These are phyloP conservation scores for Kockiozyma suomiensis DNA, from an alignment of 805 yeast genomes.

Conservation along the genomic window DNA sequence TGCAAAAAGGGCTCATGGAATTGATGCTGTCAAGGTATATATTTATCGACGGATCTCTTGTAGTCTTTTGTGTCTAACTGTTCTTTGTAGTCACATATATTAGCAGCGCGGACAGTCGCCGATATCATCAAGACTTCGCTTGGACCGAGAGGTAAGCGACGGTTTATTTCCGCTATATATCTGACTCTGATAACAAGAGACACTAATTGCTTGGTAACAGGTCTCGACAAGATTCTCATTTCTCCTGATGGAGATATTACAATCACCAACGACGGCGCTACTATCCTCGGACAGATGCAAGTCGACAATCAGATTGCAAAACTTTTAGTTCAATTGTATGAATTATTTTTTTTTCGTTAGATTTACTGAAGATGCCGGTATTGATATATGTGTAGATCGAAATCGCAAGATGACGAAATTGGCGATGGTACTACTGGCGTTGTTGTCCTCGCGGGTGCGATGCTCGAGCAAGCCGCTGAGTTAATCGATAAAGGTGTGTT, in stretches of 20 bases:
- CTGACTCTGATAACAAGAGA: background rate
- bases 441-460: slow-evolving; percentile 92
- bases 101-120: slow-evolving; percentile 94
- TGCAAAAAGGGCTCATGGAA: slow-evolving; percentile 62
- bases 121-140: slow-evolving; percentile 87
- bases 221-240: slow-evolving; percentile 93
- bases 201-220: slow-evolving; percentile 2
- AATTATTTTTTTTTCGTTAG: too few species aligned
- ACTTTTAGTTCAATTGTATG: slow-evolving; percentile 81
- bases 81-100: slow-evolving; percentile 69
- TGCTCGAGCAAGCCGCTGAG: slow-evolving; percentile 91
- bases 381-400: slow-evolving; percentile 46
- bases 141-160: slow-evolving; percentile 78
- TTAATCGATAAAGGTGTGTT: slow-evolving; percentile 69
- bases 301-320: slow-evolving; percentile 95
- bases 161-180: too few species aligned
- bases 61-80: background rate
- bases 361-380: background rate
- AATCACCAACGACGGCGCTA: slow-evolving; percentile 98
- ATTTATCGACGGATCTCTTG: background rate
- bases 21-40: slow-evolving; percentile 65
- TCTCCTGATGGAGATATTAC: slow-evolving; percentile 98
- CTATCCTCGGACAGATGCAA: slow-evolving; percentile 94
- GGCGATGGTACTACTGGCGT: slow-evolving; percentile 99
- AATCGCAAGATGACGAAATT: slow-evolving; percentile 95